Base-by-base conservation (phyloP, 1,284 basidiomycete species). In the Malassezia slooffiae region DNA sequence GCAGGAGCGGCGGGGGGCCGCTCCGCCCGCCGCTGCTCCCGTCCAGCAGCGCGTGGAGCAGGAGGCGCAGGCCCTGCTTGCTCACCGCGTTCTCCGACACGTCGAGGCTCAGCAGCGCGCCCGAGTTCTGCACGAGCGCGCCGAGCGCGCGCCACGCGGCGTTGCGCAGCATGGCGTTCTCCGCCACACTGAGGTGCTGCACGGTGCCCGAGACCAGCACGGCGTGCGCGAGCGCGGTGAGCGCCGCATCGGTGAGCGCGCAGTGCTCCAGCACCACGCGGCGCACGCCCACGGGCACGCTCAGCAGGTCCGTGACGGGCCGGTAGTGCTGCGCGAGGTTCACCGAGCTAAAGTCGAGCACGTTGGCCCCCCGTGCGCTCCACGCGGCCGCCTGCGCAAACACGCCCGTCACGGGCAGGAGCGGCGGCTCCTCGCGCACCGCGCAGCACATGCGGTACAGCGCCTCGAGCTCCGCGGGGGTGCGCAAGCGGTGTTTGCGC, bases 181-280 rank as follows among this genome's bases (percentile, higher is more conserved):
- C 85, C 2, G 87, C 82, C 16, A 97, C 73, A 8, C 84, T 88
- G 17, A 96, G 75, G 57, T 82, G 85, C 1, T 83, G 82, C 22
- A 96, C 74, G 0, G 80, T 80, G 16, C 80, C 79, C 15, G 84
- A 83, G 35, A 95, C 83, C 40, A 95, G 78, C 1, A 97, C 76
- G 0, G 88, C 80, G 65, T 95, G 90, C 0, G 96, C 74, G 15
- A 96, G 80, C 0, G 85, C 85, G 72, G 93, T 93, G 43, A 96
- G 70, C 33, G 78, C 79, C 81, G 52, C 55, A 31, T 65, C 60
- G 13, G 58, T 60, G 12, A 69, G 42, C 1, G 47, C 46, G 24
- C 66, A 69, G 36, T 62, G 60, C 34, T 67, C 66, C 24, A 69
- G 48, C 4, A 62, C 49, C 15, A 69, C 53, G 34, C 58, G 59